Evolutionary conservation across 495 filamentous ascomycete genomes (phyloP).

Genomic region (Neurospora pannonica): DNA sequence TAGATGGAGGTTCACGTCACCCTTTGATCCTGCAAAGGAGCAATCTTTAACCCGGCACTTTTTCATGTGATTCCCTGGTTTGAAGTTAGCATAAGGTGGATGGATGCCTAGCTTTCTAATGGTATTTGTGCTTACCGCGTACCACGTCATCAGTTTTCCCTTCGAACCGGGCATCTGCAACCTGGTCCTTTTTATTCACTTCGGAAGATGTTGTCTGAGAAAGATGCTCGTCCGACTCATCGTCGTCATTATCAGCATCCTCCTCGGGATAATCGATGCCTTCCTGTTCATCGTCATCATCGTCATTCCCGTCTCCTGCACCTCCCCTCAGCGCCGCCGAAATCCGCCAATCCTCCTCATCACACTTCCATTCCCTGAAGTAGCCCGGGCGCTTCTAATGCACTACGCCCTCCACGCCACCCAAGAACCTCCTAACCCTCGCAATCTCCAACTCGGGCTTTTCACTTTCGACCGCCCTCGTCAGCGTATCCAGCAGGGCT

Average conservation of each 20-base stretch:
- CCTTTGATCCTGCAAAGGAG: not conserved
- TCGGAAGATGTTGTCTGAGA: not conserved
- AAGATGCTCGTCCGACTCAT: not conserved
- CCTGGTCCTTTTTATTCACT: not conserved
- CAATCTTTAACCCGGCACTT: not conserved
- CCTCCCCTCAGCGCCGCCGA: not conserved
- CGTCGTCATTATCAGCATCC: not conserved
- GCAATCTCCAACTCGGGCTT: conserved; percentile 57
- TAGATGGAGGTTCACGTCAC: not conserved
- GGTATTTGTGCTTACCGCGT: not conserved
- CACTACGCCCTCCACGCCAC: conserved; percentile 50
- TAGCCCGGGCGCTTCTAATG: conserved; percentile 13
- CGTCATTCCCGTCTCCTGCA: not conserved
- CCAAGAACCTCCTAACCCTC: conserved; percentile 62
- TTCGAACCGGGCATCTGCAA: not conserved
- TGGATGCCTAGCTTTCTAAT: not conserved
- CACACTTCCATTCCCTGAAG: not conserved
- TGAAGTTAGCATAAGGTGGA: not conserved
- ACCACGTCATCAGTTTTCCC: not conserved
- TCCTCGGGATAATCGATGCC: not conserved
- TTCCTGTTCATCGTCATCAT: not conserved
- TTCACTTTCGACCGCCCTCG: conserved; percentile 67
- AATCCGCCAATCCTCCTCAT: not conserved
- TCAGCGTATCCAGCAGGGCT: conserved; percentile 47
- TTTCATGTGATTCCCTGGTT: not conserved